Percentiles rank a stretch among this genome's conserved stretches.
phyloP scores from a whole-genome alignment of 257 asterid species.

The Craterostigma plantagineum region DNA sequence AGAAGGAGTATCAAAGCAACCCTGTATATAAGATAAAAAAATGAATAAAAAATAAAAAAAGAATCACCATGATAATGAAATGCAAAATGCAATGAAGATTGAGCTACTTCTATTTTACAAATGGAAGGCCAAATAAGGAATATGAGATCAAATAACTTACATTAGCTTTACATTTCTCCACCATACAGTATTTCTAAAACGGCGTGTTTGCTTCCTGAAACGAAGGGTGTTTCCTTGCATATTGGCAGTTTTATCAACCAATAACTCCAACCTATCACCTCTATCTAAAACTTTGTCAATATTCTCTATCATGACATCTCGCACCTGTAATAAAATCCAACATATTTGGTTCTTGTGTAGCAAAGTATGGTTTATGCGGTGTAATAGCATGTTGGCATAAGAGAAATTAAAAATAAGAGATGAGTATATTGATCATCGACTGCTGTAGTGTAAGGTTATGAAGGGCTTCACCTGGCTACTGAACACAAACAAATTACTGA shows the following conservation, averaged over 20 bases:
- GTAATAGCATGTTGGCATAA: no score
- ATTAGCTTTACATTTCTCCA: constrained; percentile 95
- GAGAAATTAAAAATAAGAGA: no score
- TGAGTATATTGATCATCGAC: no score
- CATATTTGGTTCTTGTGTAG: constrained; percentile 4
- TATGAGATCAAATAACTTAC: constrained; percentile 34
- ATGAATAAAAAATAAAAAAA: no score
- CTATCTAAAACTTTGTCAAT: constrained; percentile 91
- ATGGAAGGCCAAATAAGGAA: background rate
- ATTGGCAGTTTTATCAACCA: constrained; percentile 82
- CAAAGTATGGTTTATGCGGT: background rate
- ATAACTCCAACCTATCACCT: constrained; percentile 91
- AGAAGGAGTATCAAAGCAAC: constrained; percentile 36
- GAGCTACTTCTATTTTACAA: constrained; percentile 3
- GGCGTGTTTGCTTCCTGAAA: constrained; percentile 93
- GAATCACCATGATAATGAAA: constrained; percentile 10
- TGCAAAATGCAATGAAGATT: constrained; percentile 5
- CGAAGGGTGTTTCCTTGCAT: constrained; percentile 96
- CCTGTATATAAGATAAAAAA: constrained; percentile 29
- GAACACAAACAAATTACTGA: no score
- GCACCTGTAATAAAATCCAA: no score
- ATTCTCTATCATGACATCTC: constrained; percentile 89
- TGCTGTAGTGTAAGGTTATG: no score
- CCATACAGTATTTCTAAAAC: constrained; percentile 83
- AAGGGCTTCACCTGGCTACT: no score